A percentile compares a stretch with the other conserved stretches of the same genome.
Evolutionary conservation across 352 stramenopile genomes (phyloP).

Genomic region (Phytophthora sp.): DNA sequence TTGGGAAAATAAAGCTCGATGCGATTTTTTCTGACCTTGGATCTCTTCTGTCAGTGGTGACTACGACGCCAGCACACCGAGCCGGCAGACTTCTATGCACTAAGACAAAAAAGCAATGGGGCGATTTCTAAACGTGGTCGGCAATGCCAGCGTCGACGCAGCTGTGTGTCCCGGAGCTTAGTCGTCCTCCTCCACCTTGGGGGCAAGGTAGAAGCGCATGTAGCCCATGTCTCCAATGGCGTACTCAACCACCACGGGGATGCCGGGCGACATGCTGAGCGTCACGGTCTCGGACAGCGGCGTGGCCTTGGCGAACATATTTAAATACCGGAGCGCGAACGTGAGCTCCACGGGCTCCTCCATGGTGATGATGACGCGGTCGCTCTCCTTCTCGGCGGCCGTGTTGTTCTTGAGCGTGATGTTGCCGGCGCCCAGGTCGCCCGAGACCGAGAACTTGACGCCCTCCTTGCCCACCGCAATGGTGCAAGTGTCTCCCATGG

Average conservation of each 20-base stretch:
- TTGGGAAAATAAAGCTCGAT: slow-evolving; percentile 17
- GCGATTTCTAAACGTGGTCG: not conserved
- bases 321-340: slow-evolving; percentile 99
- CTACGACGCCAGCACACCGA: not conserved
- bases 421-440: slow-evolving; percentile 97
- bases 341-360: slow-evolving; percentile 98
- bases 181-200: slow-evolving; percentile 99
- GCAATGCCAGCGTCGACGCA: no score
- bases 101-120: slow-evolving; percentile 16
- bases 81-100: slow-evolving; percentile 24
- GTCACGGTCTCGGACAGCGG: slow-evolving; percentile 95
- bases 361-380: slow-evolving; percentile 98
- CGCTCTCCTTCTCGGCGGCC: slow-evolving; percentile 85
- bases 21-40: slow-evolving; percentile 16
- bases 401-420: slow-evolving; percentile 93
- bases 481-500: slow-evolving; percentile 98
- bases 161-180: no score
- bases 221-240: slow-evolving; percentile 97
- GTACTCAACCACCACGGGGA: slow-evolving; percentile 99
- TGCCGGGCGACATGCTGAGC: slow-evolving; percentile 97
- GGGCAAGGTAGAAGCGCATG: slow-evolving; percentile 99
- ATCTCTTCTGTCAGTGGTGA: slow-evolving; percentile 5
- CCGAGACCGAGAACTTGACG: slow-evolving; percentile 97
- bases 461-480: slow-evolving; percentile 97
- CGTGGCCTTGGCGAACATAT: slow-evolving; percentile 99